Evolutionary conservation across 768 basidiomycete genomes (phyloP).

Genomic region (Termitomyces sp.): DNA sequence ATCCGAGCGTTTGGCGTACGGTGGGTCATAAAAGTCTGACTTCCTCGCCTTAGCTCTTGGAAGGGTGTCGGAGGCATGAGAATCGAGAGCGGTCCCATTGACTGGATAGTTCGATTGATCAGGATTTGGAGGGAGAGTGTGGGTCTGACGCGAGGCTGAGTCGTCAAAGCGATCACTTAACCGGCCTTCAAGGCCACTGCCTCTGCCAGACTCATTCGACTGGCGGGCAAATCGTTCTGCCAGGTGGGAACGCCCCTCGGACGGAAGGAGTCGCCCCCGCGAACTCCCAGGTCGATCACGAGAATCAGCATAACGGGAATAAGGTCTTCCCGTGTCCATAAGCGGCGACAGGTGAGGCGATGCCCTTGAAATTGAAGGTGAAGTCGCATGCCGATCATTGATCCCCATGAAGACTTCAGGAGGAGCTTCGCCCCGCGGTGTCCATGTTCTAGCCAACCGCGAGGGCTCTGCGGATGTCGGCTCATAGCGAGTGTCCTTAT

Average conservation of each 20-base stretch:
- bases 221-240: constrained; percentile 4
- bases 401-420: constrained; percentile 7
- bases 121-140: constrained; percentile 14
- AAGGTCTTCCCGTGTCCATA: constrained; percentile 10
- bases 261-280: constrained; percentile 2
- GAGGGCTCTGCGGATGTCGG: not conserved
- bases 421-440: constrained; percentile 17
- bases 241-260: not conserved
- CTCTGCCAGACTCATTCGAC: constrained; percentile 6
- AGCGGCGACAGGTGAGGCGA: constrained; percentile 20
- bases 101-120: constrained; percentile 7
- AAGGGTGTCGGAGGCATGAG: not conserved
- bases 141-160: constrained; percentile 7
- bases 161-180: constrained; percentile 18
- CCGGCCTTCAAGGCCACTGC: constrained; percentile 17
- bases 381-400: constrained; percentile 16
- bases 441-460: constrained; percentile 15
- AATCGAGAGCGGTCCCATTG: not conserved
- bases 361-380: constrained; percentile 24
- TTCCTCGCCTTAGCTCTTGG: not conserved
- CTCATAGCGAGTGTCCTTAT: constrained; percentile 6
- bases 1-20: not conserved
- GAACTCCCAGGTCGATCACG: constrained; percentile 11
- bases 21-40: not conserved
- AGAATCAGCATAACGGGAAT: constrained; percentile 11